Evolutionary conservation across 257 asterid genomes (phyloP), one percentile per base, ranked within the genome.

Genomic region (Jacaranda copaia): DNA sequence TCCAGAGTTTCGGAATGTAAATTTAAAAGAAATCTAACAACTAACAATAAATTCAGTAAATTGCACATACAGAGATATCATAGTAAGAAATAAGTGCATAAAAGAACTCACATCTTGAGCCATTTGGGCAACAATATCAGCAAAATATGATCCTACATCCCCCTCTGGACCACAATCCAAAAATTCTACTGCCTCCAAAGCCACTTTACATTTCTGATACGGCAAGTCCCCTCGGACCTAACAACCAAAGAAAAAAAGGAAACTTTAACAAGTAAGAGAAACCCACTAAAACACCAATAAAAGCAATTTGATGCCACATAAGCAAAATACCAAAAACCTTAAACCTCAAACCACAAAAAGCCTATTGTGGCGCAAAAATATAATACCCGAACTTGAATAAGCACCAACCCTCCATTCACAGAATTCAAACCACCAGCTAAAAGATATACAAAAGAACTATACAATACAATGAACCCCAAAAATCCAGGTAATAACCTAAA

Each of bases 211-310:
- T 85, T 90, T 96, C 85, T 87, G 97, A 74, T 85, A 82, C 4
- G 96, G 99, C 87, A 96, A 81, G 70, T 93, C 99, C 59, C 99
- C 99, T 53, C 98, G 91, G 55, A 93, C 94, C 99, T 96, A 56
- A 42, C 39, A 61, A 65, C 70, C 70, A 80, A 81, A 74, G 19
- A 39, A 49, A 59, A 78, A 36, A 36, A 25, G 32, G 32, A 25
- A 25, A 25, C 32, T 25, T 6, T 68, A 45, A 16, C 42, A 73
- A 46, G 70, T 67, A 69, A 16, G 18, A 70, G 38, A 48, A 43
- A 13, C 20, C 51, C 63, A 73, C 16, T 13, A 65, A 68, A 71
- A 61, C 53, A 11, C 63, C 42, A 19, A 20, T 35, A 16, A 49
- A 70, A 59, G 15, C 57, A 74, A 15, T 32, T 14, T 0, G 19